Percentiles rank a stretch among this genome's conserved stretches.
These are phyloP conservation scores for Juncus inflexus DNA, from an alignment of 176 grass and related monocot species.

Conservation along the genomic window DNA sequence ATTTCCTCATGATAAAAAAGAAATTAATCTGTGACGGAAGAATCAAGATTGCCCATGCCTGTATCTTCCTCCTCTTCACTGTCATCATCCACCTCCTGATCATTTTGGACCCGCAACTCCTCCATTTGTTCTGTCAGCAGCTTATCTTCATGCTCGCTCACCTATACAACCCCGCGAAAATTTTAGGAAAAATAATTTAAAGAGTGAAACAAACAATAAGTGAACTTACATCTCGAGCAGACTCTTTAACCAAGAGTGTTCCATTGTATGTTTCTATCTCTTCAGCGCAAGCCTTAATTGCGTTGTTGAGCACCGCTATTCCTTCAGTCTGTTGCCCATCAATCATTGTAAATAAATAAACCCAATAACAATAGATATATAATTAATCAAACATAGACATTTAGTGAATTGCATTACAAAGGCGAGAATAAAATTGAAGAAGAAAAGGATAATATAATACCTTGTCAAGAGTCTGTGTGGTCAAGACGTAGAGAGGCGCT, in stretches of 20 bases:
- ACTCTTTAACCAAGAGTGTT: constrained; percentile 72
- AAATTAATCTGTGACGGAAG: neutral
- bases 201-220: neutral
- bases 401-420: neutral
- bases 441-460: constrained; percentile 29
- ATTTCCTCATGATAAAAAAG: neutral
- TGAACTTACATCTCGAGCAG: constrained; percentile 84
- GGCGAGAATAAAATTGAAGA: neutral
- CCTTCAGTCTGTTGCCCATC: constrained; percentile 60
- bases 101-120: constrained; percentile 53
- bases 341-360: neutral
- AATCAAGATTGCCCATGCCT: constrained; percentile 71
- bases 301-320: constrained; percentile 62
- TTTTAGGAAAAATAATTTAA: too few species aligned
- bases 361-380: neutral
- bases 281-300: constrained; percentile 69
- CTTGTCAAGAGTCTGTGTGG: constrained; percentile 87
- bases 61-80: constrained; percentile 95
- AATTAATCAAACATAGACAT: neutral
- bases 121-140: constrained; percentile 78
- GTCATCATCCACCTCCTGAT: constrained; percentile 76
- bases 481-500: constrained; percentile 86
- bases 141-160: constrained; percentile 93
- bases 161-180: constrained; percentile 32
- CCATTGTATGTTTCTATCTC: constrained; percentile 78